Evolutionary conservation across 139 green algal genomes (phyloP), one percentile per base, ranked within the genome.

Genomic region (Desmodesmus armatus): DNA sequence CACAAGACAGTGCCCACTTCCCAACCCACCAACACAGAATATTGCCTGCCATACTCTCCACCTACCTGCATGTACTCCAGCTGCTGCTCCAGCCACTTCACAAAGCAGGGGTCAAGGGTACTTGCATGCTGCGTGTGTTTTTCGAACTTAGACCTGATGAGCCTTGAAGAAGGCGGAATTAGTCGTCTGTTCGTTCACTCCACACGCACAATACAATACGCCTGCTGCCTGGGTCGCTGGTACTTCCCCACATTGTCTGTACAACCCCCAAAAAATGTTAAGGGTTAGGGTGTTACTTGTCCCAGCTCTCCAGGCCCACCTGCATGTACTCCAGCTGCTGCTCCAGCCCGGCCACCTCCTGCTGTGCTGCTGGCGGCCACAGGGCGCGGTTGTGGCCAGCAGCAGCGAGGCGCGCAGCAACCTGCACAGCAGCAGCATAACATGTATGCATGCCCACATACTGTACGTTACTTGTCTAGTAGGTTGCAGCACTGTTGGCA

Each of bases 331-430:
- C 79, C 13, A 77, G 17, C 39, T 79, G 83, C 31, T 87, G 62
- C 66, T 87, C 83, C 62, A 89, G 78, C 47, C 58, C 39, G 47
- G 40, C 70, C n/a, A 92, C 81, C 83, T 94, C 91, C 2, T 92
- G 83, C 41, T 77, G 67, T 9, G 91, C 89, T 35, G 84, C 67
- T 17, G 40, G 33, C 5, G 92, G 92, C 92, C 92, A 95, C 75
- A 88, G 58, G 7, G 74, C 79, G 1, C 88, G 69, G 65, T 91
- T 89, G 31, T 70, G 74, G 4, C 83, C 84, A 5, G 75, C 87
- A 21, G 83, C 72, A 11, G 67, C 83, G 31, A 92, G 35, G 2
- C 92, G 86, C 31, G 75, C 78, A 41, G 84, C 87, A 53, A 94
- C 89, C 83, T 94, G 89, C 4, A 27, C 21, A 11, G 78, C 63